Evolutionary conservation across 768 basidiomycete species (phyloP), one percentile per base, ranked within the genome.

Genomic region (Tylopilus cervinicoccineus): DNA sequence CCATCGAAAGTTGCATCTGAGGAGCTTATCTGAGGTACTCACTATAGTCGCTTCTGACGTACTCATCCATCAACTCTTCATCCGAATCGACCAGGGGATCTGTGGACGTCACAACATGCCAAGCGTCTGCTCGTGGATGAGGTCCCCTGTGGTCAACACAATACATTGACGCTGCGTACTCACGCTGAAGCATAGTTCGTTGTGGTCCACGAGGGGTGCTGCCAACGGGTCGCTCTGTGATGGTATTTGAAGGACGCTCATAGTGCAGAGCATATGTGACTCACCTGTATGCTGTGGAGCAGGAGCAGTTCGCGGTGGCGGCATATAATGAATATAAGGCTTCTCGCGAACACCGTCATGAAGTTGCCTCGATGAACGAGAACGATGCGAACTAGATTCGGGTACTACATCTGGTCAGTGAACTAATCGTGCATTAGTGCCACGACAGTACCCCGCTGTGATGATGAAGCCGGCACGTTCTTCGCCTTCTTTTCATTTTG

Each of bases 1-100:
- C 9, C 34, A 17, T 59, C 36, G 23, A 44, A 2, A 28, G 24
- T 43, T 39, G 40, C 26, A 22, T 20, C 29, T 13, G 6, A 38
- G 27, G 17, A 9, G 17, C 29, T 2, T 9, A 24, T 42, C 23
- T 45, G 48, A 38, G 31, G 10, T 22, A 62, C 84, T 59, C 58
- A 85, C 87, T 72, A 58, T 88, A 88, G 56, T 90, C 86, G 41
- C 74, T 61, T 36, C 78, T 75, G 38, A 77, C 71, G 54, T 85
- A 71, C 48, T 86, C 80, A 50, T 88, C 84, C 46, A 74, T 70
- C 47, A 73, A 65, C 58, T 90, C 88, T 32, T 84, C 84, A 55
- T 89, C 87, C 12, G 87, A 88, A 67, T 87, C 85, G 12, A 68
- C 70, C 14, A 88, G 69, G 14, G 86, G 83, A 59, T 89, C 86